A percentile compares a stretch with the other conserved stretches of the same genome.
These are phyloP conservation scores for Hsuehochloa calcarea DNA, from an alignment of 176 grass and related monocot species.

Conservation along the genomic window DNA sequence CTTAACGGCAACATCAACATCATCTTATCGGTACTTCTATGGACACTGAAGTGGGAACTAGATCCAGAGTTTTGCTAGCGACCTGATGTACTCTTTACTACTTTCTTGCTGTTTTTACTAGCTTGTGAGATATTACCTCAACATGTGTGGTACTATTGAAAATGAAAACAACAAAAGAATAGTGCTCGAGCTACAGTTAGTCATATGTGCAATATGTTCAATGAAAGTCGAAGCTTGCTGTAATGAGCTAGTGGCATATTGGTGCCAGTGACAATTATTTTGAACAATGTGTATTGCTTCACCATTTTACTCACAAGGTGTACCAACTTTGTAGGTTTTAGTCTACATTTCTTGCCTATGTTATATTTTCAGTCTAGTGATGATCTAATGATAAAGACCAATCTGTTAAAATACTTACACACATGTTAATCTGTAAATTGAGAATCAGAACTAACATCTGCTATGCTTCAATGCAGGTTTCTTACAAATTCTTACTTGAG, in stretches of 20 bases:
- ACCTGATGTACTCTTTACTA: not conserved
- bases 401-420: not conserved
- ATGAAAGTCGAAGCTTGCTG: not conserved
- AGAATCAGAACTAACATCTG: slow-evolving; percentile 4
- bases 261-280: not conserved
- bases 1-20: not conserved
- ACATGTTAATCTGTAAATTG: not conserved
- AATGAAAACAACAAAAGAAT: not conserved
- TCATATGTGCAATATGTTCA: not conserved
- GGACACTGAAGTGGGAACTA: not conserved
- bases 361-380: not conserved
- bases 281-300: not conserved
- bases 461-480: slow-evolving; percentile 54
- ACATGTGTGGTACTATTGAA: not conserved
- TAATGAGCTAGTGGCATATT: not conserved
- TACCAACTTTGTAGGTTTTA: slow-evolving; percentile 17
- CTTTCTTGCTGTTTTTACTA: not conserved
- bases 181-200: not conserved
- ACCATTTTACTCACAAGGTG: slow-evolving; percentile 4
- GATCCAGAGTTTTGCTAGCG: not conserved
- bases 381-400: not conserved
- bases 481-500: slow-evolving; percentile 89
- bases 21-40: not conserved
- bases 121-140: not conserved
- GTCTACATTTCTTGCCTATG: not conserved